Percentiles rank a stretch among this genome's conserved stretches.
phyloP scores from a whole-genome alignment of 2,329 filamentous ascomycete genomes.

The Clarireedia homoeocarpa region DNA sequence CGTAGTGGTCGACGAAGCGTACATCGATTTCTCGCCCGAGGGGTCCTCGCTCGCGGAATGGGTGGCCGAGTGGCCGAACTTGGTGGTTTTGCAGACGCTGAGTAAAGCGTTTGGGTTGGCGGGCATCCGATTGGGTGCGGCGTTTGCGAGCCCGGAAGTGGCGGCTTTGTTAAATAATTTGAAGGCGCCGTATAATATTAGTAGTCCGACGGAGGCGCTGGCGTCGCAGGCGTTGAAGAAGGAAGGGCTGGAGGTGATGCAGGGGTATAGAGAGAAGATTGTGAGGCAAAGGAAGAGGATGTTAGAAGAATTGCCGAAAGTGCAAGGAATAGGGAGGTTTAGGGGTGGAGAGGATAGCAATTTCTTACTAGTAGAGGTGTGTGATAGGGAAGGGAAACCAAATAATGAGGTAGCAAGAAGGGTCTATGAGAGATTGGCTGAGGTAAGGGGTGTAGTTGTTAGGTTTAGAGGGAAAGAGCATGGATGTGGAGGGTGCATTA shows the following conservation, averaged over 20 bases:
- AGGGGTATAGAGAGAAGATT: slow-evolving; percentile 59
- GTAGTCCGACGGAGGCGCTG: slow-evolving; percentile 76
- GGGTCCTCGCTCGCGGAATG: slow-evolving; percentile 80
- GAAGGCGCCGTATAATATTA: slow-evolving; percentile 95
- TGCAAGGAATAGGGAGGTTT: slow-evolving; percentile 73
- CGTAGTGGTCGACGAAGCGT: slow-evolving; percentile 90
- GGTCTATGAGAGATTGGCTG: slow-evolving; percentile 79
- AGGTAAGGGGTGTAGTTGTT: slow-evolving; percentile 83
- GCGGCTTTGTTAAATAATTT: slow-evolving; percentile 79
- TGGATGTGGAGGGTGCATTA: slow-evolving; percentile 79
- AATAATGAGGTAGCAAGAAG: slow-evolving; percentile 71
- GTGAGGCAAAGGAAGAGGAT: slow-evolving; percentile 71
- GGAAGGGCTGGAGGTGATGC: slow-evolving; percentile 66
- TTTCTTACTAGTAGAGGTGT: slow-evolving; percentile 84
- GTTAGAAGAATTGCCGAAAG: slow-evolving; percentile 60
- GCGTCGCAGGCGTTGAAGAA: slow-evolving; percentile 64
- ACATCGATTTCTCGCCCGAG: slow-evolving; percentile 84
- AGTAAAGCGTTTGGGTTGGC: slow-evolving; percentile 96
- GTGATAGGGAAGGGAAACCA: slow-evolving; percentile 63
- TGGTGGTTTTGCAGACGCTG: slow-evolving; percentile 97
- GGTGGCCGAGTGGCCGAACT: slow-evolving; percentile 86
- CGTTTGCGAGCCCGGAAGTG: slow-evolving; percentile 69
- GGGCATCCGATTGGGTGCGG: slow-evolving; percentile 81
- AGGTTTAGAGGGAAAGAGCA: slow-evolving; percentile 89
- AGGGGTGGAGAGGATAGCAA: slow-evolving; percentile 77